Evolutionary conservation across 805 yeast species (phyloP).

Genomic region (Candida parachauliodes): DNA sequence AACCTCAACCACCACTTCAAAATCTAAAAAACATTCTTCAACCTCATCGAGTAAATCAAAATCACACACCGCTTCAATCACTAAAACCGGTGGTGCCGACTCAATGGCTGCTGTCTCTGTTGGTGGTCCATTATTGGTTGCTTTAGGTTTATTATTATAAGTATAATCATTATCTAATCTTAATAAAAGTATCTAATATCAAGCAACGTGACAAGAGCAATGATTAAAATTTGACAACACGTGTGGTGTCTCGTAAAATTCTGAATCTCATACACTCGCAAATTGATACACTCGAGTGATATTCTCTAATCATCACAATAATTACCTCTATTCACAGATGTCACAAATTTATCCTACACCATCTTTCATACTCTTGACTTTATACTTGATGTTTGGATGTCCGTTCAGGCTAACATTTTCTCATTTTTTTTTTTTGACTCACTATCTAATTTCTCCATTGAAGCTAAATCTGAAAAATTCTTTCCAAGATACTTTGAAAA

Average conservation of each 20-base stretch:
- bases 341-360: too few relatives aligned
- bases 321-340: too few relatives aligned
- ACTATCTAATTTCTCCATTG: conserved; percentile 5
- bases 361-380: too few relatives aligned
- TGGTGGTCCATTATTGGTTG: conserved; percentile 11
- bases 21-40: conserved; percentile 3
- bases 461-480: not conserved
- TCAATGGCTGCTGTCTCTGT: conserved; percentile 9
- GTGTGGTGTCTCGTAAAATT: too few relatives aligned
- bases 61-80: conserved; percentile 12
- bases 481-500: not conserved
- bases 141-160: conserved; percentile 12
- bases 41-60: conserved; percentile 8
- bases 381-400: conserved; percentile 6
- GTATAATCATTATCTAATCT: too few relatives aligned
- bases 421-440: not conserved
- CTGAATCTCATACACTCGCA: too few relatives aligned
- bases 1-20: conserved; percentile 5
- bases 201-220: not conserved
- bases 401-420: conserved; percentile 1
- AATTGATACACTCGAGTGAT: too few relatives aligned
- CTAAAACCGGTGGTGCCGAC: conserved; percentile 13
- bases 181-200: not conserved
- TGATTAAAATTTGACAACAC: too few relatives aligned
- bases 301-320: too few relatives aligned